Evolutionary conservation across 768 basidiomycete genomes (phyloP), one percentile per base, ranked within the genome.

Genomic region (Amanita jacksonii): DNA sequence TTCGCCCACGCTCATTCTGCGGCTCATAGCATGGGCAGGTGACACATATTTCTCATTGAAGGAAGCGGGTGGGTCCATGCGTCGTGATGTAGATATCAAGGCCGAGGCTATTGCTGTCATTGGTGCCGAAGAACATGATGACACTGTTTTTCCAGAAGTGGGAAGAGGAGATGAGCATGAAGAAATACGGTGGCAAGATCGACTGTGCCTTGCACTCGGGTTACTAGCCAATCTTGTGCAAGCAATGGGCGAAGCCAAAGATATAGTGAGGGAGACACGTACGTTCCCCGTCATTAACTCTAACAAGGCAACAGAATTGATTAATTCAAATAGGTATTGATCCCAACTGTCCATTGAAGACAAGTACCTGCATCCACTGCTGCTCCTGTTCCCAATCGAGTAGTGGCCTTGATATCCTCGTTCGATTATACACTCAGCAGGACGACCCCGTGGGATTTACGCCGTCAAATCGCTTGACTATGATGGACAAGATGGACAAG

Each of bases 171-270:
- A 10, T 9, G 30, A 27, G n/a, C 15, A 38, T 8, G 44, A 57
- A 8, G 51, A 52, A 16, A 62, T 68, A 4, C 66, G 72, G 30
- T 62, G 70, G 3, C 65, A 85, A n/a, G 88, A 90, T 55, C 68
- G 72, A 25, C 63, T 87, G 4, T 89, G 85, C 57, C 77, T 90
- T 20, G 73, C 79, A 5, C 69, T 90, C 4, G 87, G 80, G 1
- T 62, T 89, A 8, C 62, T 89, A 31, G 85, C 85, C 41, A 89
- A 88, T 57, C 63, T 89, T 33, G 76, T 85, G 0, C 82, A 87
- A 53, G 64, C 64, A 4, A 63, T 69, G n/a, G 66, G 69, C 0
- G 64, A 60, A n/a, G 68, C 71, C 8, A 75, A 74, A 34, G 57
- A 67, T 28, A 51, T 64, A 2, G 57, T 77, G 7, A 67, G 72